Evolutionary conservation across 83 land plant species (phyloP).

Genomic region (Larix sibirica): DNA sequence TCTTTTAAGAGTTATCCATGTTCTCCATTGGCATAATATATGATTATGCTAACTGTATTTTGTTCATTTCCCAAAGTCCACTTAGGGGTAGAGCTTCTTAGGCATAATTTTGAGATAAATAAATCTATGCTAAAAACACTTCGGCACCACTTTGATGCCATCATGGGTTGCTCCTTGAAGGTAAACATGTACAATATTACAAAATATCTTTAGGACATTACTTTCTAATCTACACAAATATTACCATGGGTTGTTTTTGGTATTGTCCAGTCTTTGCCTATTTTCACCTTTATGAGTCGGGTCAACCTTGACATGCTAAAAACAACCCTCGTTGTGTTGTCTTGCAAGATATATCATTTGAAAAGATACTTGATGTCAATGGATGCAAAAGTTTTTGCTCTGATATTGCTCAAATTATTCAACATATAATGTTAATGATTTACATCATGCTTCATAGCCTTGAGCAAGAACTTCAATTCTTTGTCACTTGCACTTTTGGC

Average conservation of each 20-base stretch:
- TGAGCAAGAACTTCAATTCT: constrained; percentile 8
- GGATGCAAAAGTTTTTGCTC: too few relatives aligned
- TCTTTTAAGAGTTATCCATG: background rate
- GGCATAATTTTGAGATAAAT: constrained; percentile 29
- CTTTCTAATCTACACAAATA: background rate
- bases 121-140: constrained; percentile 58
- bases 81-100: constrained; percentile 57
- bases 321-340: constrained; percentile 22
- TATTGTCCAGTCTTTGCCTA: constrained; percentile 52
- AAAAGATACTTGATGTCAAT: too few relatives aligned
- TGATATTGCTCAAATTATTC: constrained; percentile 30
- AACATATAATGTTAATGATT: constrained; percentile 24
- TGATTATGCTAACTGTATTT: background rate
- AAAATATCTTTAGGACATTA: background rate
- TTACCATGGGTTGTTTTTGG: background rate
- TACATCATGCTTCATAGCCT: background rate
- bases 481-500: too few relatives aligned
- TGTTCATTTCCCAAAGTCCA: constrained; percentile 36
- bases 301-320: constrained; percentile 90
- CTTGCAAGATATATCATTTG: too few relatives aligned
- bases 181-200: constrained; percentile 22
- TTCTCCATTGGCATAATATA: background rate
- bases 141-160: constrained; percentile 83
- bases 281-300: constrained; percentile 78
- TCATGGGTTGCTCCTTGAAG: constrained; percentile 83